A percentile compares a stretch with the other conserved stretches of the same genome.
Conservation (phyloP, 2,329 filamentous ascomycete species). For the Incumbomyces delicatus region DNA sequence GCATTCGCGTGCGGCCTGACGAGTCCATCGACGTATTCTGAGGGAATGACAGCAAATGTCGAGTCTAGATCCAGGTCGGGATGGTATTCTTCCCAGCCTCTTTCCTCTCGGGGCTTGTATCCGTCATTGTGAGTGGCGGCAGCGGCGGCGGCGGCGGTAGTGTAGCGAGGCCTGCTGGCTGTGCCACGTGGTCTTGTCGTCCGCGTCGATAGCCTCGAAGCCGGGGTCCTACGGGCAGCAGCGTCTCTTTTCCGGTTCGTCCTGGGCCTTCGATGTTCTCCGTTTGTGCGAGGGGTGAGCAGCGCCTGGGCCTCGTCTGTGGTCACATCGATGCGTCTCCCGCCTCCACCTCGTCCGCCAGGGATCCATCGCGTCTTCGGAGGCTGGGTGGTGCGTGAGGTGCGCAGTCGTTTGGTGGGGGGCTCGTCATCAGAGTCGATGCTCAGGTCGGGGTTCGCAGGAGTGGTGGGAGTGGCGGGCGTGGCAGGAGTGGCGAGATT, state of each 20-base stretch:
- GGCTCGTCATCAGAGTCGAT: conserved; percentile 40
- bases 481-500: no score
- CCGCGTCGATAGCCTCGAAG: conserved; percentile 11
- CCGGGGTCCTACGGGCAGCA: conserved; percentile 12
- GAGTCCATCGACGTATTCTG: conserved; percentile 76
- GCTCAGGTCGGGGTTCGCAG: background rate
- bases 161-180: conserved; percentile 55
- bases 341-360: conserved; percentile 75
- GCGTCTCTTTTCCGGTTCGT: conserved; percentile 10
- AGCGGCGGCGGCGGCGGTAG: conserved; percentile 76
- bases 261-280: conserved; percentile 29
- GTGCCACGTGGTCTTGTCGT: conserved; percentile 7
- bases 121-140: conserved; percentile 85
- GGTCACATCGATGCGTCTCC: conserved; percentile 69
- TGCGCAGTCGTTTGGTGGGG: conserved; percentile 61
- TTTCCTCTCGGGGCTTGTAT: conserved; percentile 93
- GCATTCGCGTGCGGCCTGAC: conserved; percentile 32
- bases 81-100: conserved; percentile 96
- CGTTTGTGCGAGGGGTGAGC: conserved; percentile 44
- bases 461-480: background rate
- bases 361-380: conserved; percentile 43
- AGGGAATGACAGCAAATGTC: conserved; percentile 65
- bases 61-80: conserved; percentile 85
- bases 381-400: conserved; percentile 30
- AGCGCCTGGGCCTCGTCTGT: conserved; percentile 19